Base-by-base conservation (phyloP, 2,329 filamentous ascomycete species). In the Aspergillus floridensis region DNA sequence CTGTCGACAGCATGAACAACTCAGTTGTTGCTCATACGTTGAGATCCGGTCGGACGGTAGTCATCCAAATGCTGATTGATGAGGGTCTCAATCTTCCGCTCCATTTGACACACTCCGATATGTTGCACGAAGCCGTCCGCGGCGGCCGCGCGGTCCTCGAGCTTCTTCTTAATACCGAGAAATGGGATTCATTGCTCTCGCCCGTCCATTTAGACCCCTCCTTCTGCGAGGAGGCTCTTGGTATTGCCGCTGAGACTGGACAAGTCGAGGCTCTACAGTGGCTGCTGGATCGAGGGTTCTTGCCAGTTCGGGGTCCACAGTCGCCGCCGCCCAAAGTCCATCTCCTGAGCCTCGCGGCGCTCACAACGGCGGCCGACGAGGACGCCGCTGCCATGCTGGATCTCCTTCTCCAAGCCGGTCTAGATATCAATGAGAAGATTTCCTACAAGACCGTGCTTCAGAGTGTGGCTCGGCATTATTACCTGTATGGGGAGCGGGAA, bases 201-300 rank as follows among this genome's bases (percentile, higher is more conserved):
- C 51, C 51, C 10, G 22, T n/a, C 2, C 21, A n/a, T 21, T 6
- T 53, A 5, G 14, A 22, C 24, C 10, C 1, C 4, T n/a, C 35
- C 35, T 8, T 4, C 11, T 14, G 32, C 32, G 51, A 53, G n/a
- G 12, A 53, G 5, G 35, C 35, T 5, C 51, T 53, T 3, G 32
- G 6, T 0, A 16, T 44, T 10, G 51, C 51, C 16, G 35, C 22
- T 0, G 41, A 19, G 3, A 29, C 14, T 2, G 51, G 22, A 0
- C 3, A 24, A 14, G 5, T 24, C 1, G 22, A 46, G 14, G n/a
- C 8, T 14, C 4, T 53, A 4, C 35, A 31, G 21, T 53, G 51
- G 51, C 22, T 53, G 19, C 21, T 53, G 4, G 51, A 53, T 24
- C 35, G 51, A 46, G 51, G 35, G 3, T 53, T 53, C 29, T 16